A percentile compares a stretch with the other conserved stretches of the same genome.
phyloP scores from a whole-genome alignment of 331 rosid species.

The Quercus phellos region DNA sequence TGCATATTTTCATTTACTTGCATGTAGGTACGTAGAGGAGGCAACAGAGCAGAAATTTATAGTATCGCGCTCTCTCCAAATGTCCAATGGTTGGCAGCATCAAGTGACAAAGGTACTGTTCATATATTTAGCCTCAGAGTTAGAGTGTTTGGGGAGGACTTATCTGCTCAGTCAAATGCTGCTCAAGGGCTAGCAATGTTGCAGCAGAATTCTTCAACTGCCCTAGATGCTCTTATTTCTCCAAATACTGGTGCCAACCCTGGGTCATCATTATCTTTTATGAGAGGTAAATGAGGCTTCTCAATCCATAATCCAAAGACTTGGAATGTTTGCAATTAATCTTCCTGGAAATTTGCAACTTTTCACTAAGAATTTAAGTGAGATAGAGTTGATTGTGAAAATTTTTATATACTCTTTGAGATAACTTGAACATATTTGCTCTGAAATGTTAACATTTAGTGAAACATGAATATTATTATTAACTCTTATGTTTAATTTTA shows the following conservation, averaged over 20 bases:
- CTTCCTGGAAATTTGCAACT: conserved; percentile 16
- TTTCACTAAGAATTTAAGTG: background rate
- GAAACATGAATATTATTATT: background rate
- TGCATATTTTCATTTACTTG: background rate
- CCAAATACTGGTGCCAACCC: conserved; percentile 74
- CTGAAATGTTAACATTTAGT: background rate
- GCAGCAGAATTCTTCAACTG: conserved; percentile 70
- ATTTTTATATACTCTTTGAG: background rate
- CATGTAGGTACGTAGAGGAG: conserved; percentile 84
- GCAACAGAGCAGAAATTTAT: conserved; percentile 82
- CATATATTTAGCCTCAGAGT: conserved; percentile 86
- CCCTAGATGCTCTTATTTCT: conserved; percentile 75
- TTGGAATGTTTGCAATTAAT: conserved; percentile 12
- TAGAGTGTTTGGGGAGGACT: conserved; percentile 66
- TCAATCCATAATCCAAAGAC: conserved; percentile 3
- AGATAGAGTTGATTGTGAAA: background rate
- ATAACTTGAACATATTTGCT: background rate
- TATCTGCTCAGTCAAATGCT: conserved; percentile 28
- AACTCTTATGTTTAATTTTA: background rate
- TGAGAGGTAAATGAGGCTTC: conserved; percentile 62
- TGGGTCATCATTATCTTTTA: conserved; percentile 77
- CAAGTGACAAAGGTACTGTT: conserved; percentile 92
- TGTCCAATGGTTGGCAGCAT: conserved; percentile 91
- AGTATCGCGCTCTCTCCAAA: conserved; percentile 76
- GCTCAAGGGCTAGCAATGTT: conserved; percentile 48